Conservation (phyloP, 331 rosid species). For the Malus hybrid region DNA sequence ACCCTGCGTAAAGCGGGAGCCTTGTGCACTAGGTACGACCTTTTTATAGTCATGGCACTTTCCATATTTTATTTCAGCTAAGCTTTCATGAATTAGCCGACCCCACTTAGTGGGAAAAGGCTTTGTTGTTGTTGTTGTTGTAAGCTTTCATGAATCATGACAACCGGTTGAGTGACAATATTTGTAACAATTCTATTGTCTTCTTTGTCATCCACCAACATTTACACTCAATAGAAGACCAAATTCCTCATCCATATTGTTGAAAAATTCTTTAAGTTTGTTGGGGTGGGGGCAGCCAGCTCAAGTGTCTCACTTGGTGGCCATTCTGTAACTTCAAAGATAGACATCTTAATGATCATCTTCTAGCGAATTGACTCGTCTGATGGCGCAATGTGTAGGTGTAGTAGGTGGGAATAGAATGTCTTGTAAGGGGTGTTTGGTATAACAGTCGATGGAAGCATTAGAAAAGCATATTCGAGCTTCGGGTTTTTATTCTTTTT, state of each 20-base stretch:
- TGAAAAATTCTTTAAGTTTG: conserved; percentile 5
- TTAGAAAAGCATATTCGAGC: too few relatives aligned
- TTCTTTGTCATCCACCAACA: neutral
- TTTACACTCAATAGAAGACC: neutral
- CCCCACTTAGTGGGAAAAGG: too few relatives aligned
- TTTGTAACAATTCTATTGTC: neutral
- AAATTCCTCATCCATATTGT: neutral
- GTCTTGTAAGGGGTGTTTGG: neutral
- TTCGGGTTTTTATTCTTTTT: neutral
- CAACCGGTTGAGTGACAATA: neutral
- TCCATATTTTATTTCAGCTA: neutral
- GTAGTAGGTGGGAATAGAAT: conserved; percentile 1
- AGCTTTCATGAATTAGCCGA: neutral
- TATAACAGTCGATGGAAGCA: neutral
- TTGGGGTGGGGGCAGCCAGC: neutral
- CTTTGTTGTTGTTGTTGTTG: too few relatives aligned
- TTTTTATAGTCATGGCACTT: neutral
- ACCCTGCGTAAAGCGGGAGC: too few relatives aligned
- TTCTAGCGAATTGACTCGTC: neutral
- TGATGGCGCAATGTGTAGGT: neutral
- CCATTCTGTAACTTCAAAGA: conserved; percentile 9
- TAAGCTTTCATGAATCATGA: neutral
- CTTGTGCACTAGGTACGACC: too few relatives aligned
- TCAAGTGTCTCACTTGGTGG: conserved; percentile 14
- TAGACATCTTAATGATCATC: too few relatives aligned